phyloP scores from a whole-genome alignment of 2,329 filamentous ascomycete genomes.

The Plenodomus biglobosus region DNA sequence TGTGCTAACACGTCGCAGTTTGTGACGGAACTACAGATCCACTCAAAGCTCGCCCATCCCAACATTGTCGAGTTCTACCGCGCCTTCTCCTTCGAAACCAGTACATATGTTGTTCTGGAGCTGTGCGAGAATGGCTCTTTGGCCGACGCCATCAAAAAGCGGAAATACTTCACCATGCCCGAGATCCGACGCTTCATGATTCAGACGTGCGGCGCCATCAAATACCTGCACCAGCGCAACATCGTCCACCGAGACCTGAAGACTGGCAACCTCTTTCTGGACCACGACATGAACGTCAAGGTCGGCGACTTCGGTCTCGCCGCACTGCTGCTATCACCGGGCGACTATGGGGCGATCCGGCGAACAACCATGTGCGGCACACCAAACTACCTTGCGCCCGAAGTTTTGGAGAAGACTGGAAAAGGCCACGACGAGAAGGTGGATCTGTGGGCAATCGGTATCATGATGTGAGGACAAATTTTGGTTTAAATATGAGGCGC shows the following conservation, averaged over 20 bases:
- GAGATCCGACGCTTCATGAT: constrained; percentile 93
- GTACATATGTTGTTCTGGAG: constrained; percentile 92
- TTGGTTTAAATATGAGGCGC: constrained; percentile 1
- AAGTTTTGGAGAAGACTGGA: constrained; percentile 91
- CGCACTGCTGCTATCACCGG: constrained; percentile 85
- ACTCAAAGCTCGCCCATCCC: constrained; percentile 94
- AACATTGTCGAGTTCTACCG: constrained; percentile 96
- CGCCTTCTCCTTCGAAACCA: constrained; percentile 85
- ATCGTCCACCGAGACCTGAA: constrained; percentile 97
- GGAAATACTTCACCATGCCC: constrained; percentile 86
- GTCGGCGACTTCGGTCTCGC: constrained; percentile 97
- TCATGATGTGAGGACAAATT: constrained; percentile 74
- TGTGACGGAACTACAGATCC: constrained; percentile 87
- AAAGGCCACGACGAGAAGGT: constrained; percentile 97
- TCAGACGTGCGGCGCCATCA: constrained; percentile 94
- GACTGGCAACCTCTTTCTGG: constrained; percentile 96
- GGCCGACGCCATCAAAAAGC: constrained; percentile 95
- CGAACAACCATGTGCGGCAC: constrained; percentile 95
- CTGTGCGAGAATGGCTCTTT: constrained; percentile 93
- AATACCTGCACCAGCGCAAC: constrained; percentile 94
- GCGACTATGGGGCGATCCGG: constrained; percentile 77
- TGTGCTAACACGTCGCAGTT: constrained; percentile 54
- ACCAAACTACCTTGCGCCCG: constrained; percentile 96
- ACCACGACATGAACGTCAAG: constrained; percentile 94
- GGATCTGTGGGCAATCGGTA: constrained; percentile 96